Conservation (phyloP, 768 basidiomycete species). For the Suillus sp. region DNA sequence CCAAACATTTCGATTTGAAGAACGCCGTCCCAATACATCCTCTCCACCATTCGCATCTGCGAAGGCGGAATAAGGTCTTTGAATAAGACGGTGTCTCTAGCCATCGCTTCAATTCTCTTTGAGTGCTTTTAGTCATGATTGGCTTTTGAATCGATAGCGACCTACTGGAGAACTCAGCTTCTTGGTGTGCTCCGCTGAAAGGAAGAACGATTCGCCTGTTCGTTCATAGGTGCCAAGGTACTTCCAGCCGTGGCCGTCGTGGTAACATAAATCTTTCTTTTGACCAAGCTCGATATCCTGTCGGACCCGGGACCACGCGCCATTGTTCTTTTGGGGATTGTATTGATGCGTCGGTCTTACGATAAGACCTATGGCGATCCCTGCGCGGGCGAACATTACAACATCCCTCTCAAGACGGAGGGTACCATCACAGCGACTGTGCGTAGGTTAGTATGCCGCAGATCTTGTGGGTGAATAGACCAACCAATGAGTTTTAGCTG, state of each 20-base stretch:
- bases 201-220: constrained; percentile 17
- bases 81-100: constrained; percentile 23
- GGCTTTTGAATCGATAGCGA: constrained; percentile 5
- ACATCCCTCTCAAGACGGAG: neutral
- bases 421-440: neutral
- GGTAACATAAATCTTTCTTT: constrained; percentile 25
- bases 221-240: constrained; percentile 34
- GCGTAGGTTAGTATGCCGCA: neutral
- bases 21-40: constrained; percentile 32
- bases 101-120: constrained; percentile 24
- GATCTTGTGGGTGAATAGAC: neutral
- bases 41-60: constrained; percentile 27
- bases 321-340: constrained; percentile 24
- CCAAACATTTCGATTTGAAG: constrained; percentile 31
- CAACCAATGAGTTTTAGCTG: constrained; percentile 2
- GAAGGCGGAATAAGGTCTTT: constrained; percentile 26
- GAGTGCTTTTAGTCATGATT: neutral
- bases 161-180: constrained; percentile 18
- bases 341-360: constrained; percentile 28
- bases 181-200: constrained; percentile 18
- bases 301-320: constrained; percentile 21
- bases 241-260: constrained; percentile 7
- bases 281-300: constrained; percentile 17
- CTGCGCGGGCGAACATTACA: constrained; percentile 24
- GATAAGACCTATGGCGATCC: constrained; percentile 29